Base-by-base conservation (phyloP, 202 grass and related monocot species). In the Elaeis oleifera region DNA sequence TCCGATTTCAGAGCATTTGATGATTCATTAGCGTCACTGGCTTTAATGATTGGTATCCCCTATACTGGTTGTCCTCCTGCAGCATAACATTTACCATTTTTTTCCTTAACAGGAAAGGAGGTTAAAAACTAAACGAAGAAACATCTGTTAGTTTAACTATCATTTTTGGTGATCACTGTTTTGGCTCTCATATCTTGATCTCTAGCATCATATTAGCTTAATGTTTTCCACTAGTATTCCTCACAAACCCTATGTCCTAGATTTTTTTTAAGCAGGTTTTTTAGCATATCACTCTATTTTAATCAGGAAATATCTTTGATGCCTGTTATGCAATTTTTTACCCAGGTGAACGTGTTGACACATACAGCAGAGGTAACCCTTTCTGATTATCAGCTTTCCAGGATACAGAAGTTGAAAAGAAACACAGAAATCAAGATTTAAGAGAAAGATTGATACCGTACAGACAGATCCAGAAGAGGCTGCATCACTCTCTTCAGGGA, bases 271-370 rank as follows among this genome's bases (percentile, higher is more conserved):
- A 1, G 58, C 6, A 14, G 36, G 36, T 13, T 13, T 6, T 44
- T 8, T 44, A 13, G 36, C 36, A 44, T 11, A 13, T 2, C 18
- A 14, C 50, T 57, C 18, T 24, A 20, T 24, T 32, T 26, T 22
- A 24, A 9, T 44, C 32, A 20, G 16, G 21, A 15, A 31, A 11
- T 28, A 18, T 7, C 44, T 44, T 16, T 57, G 5, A 69, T 69
- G 18, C 2, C 16, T 13, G 20, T 21, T 58, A 24, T n/a, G 56
- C 3, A 60, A 27, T 81, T 25, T 22, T 54, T 71, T 70, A 63
- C 54, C 13, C 74, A 95, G 90, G 80, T 95, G 49, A 89, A 95
- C 71, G 74, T 95, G 15, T 83, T 86, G 51, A 89, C 73, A 32
- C 85, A 89, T 76, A 83, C 70, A 32, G 23, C 76, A 18, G 82